A percentile compares a stretch with the other conserved stretches of the same genome.
Conservation (phyloP, 2,329 filamentous ascomycete genomes). For the Tolypocladium cylindrosporum region DNA sequence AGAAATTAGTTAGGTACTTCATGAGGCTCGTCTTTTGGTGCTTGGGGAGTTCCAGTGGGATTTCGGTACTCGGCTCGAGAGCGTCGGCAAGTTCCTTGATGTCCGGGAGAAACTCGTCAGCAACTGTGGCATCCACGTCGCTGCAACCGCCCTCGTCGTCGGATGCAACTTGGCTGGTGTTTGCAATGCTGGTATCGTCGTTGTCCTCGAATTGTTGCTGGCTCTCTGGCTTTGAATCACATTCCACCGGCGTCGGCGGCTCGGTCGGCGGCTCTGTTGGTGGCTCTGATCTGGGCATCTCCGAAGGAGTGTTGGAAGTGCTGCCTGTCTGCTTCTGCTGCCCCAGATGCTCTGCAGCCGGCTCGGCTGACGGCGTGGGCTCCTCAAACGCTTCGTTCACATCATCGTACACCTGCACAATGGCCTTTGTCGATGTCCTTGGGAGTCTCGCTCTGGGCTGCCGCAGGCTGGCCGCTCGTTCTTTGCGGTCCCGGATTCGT, state of each 20-base stretch:
- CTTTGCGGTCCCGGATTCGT: conserved; percentile 72
- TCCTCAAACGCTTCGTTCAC: conserved; percentile 89
- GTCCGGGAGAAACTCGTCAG: conserved; percentile 58
- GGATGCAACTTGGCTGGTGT: conserved; percentile 44
- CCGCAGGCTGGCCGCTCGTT: conserved; percentile 65
- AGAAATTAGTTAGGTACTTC: conserved; percentile 95
- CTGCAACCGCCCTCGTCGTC: conserved; percentile 61
- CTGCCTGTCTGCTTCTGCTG: conserved; percentile 9
- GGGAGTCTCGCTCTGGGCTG: conserved; percentile 72
- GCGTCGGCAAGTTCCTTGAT: conserved; percentile 53
- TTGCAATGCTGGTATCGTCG: conserved; percentile 16
- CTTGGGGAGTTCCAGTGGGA: conserved; percentile 69
- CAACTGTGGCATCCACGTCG: conserved; percentile 59
- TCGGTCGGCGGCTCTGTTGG: conserved; percentile 4
- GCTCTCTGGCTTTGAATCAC: conserved; percentile 11
- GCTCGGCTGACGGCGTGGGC: conserved; percentile 49
- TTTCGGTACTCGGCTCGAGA: conserved; percentile 49
- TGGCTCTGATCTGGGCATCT: conserved; percentile 12
- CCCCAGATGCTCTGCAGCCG: conserved; percentile 12
- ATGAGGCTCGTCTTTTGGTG: conserved; percentile 89
- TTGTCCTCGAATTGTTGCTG: conserved; percentile 15
- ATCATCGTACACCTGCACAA: conserved; percentile 91
- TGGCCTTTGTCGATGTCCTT: conserved; percentile 84
- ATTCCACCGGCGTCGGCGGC: conserved; percentile 11
- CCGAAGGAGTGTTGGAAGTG: conserved; percentile 7